phyloP scores from a whole-genome alignment of 495 filamentous ascomycete genomes.

The Trypethelium eluteriae region DNA sequence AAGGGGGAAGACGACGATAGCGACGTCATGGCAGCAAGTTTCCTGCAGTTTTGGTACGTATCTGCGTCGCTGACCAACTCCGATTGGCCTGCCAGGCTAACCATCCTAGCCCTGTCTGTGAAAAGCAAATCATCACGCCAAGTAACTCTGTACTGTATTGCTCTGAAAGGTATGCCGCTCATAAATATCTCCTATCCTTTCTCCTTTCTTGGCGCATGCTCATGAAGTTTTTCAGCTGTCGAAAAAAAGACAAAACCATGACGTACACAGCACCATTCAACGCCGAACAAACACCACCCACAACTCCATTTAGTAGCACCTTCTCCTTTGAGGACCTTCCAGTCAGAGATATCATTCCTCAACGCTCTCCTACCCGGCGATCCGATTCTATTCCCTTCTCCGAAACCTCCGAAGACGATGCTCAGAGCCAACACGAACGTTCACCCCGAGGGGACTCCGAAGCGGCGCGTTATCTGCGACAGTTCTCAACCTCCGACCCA shows the following conservation, averaged over 20 bases:
- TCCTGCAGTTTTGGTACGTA: slow-evolving; percentile 59
- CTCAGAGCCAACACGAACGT: slow-evolving; percentile 18
- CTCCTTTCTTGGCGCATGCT: neutral
- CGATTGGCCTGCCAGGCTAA: slow-evolving; percentile 13
- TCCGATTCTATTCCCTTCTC: slow-evolving; percentile 28
- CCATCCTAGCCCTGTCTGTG: slow-evolving; percentile 50
- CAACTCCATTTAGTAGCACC: slow-evolving; percentile 22
- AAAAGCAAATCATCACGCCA: slow-evolving; percentile 59
- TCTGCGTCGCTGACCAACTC: slow-evolving; percentile 7
- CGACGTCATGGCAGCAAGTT: slow-evolving; percentile 54
- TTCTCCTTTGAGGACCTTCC: slow-evolving; percentile 32
- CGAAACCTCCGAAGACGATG: slow-evolving; percentile 28
- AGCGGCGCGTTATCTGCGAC: slow-evolving; percentile 28
- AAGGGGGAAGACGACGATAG: slow-evolving; percentile 38
- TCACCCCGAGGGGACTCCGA: slow-evolving; percentile 23
- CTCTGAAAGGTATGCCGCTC: slow-evolving; percentile 35
- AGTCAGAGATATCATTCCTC: slow-evolving; percentile 37
- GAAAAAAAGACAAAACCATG: slow-evolving; percentile 32
- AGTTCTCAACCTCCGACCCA: slow-evolving; percentile 26
- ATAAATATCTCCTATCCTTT: neutral
- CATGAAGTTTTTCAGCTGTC: slow-evolving; percentile 30
- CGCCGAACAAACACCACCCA: slow-evolving; percentile 25
- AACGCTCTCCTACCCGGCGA: slow-evolving; percentile 33
- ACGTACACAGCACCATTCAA: slow-evolving; percentile 13
- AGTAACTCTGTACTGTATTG: slow-evolving; percentile 49